These are phyloP conservation scores for Hypsizygus marmoreus DNA, from an alignment of 768 basidiomycete genomes.

Conservation along the genomic window DNA sequence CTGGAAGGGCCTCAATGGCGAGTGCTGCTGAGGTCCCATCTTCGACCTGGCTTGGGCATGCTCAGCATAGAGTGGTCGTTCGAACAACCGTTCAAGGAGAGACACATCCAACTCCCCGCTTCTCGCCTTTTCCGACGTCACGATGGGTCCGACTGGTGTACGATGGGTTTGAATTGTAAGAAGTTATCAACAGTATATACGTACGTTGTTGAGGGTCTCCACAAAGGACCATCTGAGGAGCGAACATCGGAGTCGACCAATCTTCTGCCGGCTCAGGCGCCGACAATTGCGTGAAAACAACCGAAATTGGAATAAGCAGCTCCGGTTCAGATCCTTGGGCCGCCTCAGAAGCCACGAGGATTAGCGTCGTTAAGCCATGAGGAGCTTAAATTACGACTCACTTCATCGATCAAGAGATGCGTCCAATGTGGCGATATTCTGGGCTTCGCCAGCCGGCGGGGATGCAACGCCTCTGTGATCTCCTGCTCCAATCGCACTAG, in stretches of 20 bases:
- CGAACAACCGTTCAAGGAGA: slow-evolving; percentile 49
- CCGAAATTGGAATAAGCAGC: slow-evolving; percentile 50
- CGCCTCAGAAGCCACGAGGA: slow-evolving; percentile 33
- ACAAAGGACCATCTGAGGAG: slow-evolving; percentile 51
- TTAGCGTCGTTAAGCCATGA: background rate
- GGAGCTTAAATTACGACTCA: slow-evolving; percentile 16
- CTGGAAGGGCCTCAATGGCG: slow-evolving; percentile 2
- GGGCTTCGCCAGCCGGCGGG: slow-evolving; percentile 28
- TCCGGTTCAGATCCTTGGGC: slow-evolving; percentile 58
- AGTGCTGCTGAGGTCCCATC: background rate
- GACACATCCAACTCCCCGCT: slow-evolving; percentile 49
- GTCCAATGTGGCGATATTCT: slow-evolving; percentile 50
- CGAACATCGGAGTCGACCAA: slow-evolving; percentile 16
- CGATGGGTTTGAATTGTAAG: slow-evolving; percentile 4
- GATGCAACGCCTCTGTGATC: slow-evolving; percentile 38
- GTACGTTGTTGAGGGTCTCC: slow-evolving; percentile 53
- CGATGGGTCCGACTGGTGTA: slow-evolving; percentile 46
- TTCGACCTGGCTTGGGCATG: slow-evolving; percentile 20
- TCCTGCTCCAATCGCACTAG: slow-evolving; percentile 44
- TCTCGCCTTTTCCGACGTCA: slow-evolving; percentile 46
- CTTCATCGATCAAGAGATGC: slow-evolving; percentile 54
- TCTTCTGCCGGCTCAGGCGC: slow-evolving; percentile 5
- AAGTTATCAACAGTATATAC: slow-evolving; percentile 16
- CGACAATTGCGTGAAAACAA: slow-evolving; percentile 35
- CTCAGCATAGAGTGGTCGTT: slow-evolving; percentile 40